Evolutionary conservation across 2,329 filamentous ascomycete genomes (phyloP), one percentile per base, ranked within the genome.

Genomic region (Aspergillus felis): DNA sequence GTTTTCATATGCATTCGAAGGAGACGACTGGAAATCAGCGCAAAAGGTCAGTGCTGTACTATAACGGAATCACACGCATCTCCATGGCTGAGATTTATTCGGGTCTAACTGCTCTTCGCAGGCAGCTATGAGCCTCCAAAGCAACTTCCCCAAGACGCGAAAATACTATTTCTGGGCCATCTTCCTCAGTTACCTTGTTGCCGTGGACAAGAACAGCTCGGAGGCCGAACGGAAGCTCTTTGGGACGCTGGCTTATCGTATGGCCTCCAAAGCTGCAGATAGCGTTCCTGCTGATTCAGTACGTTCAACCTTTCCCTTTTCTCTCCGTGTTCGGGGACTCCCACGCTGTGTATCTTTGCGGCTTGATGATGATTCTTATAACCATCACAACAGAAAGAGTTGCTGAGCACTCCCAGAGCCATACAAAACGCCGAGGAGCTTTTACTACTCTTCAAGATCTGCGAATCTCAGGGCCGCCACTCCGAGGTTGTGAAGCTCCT

Each of bases 151-250:
- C 1, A 76, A 76, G 58, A 72, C 75, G 25, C 72, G 78, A 49
- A 74, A 78, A 50, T 81, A 79, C 62, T 76, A 79, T 58, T 78
- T 80, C 61, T 80, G 78, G 76, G 78, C 78, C 27, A 79, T 80
- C 28, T 74, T 81, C 56, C 71, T 78, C 61, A 78, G 74, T 58
- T 71, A 78, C 56, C 66, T 80, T 48, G 68, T 79, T 46, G 66
- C 75, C 17, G 61, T 68, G 27, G 72, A 77, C 56, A 49, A 66
- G 9, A 56, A 62, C 20, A 73, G 71, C 55, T 74, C 74, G 5
- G 76, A 78, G 12, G 66, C 69, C 29, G 77, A 80, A 24, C 70
- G 73, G 51, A 77, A 75, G 56, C 67, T 81, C 8, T 80, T 79
- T 61, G 77, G 77, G n/a, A 78, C 75, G n/a, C 66, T 81, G 54